Percentiles rank a stretch among this genome's conserved stretches.
phyloP scores from a whole-genome alignment of 2,329 filamentous ascomycete genomes.

The Raffaelea albimanens region DNA sequence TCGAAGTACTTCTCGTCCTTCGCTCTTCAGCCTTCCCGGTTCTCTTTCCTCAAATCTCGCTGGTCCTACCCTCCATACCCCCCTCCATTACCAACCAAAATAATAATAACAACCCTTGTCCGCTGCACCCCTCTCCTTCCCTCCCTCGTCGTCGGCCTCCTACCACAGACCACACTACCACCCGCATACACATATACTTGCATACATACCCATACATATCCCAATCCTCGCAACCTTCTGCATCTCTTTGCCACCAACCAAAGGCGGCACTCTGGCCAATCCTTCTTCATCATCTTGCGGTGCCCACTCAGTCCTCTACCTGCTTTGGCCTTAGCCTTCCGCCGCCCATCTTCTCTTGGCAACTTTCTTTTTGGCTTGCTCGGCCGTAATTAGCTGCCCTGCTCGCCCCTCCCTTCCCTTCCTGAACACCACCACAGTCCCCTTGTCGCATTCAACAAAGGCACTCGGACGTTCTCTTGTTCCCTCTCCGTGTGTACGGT shows the following conservation, averaged over 20 bases:
- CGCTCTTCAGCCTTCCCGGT: not conserved
- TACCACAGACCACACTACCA: not conserved
- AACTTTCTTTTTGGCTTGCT: no score
- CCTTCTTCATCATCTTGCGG: not conserved
- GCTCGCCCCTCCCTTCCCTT: not conserved
- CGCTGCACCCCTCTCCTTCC: not conserved
- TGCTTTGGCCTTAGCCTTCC: not conserved
- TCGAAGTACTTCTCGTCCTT: no score
- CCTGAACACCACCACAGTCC: no score
- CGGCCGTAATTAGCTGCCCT: not conserved
- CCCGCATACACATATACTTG: no score
- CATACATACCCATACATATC: not conserved
- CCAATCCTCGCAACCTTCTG: not conserved
- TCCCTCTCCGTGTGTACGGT: not conserved
- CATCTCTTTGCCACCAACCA: constrained; percentile 1
- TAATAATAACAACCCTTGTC: not conserved
- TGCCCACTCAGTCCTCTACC: not conserved
- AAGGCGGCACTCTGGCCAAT: not conserved
- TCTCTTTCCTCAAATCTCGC: not conserved
- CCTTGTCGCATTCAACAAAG: not conserved
- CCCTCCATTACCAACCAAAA: not conserved
- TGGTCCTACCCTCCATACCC: not conserved
- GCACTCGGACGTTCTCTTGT: not conserved
- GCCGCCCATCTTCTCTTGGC: not conserved
- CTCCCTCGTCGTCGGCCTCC: not conserved